Evolutionary conservation across 2,329 filamentous ascomycete species (phyloP).

Genomic region (Fulvia fulva): DNA sequence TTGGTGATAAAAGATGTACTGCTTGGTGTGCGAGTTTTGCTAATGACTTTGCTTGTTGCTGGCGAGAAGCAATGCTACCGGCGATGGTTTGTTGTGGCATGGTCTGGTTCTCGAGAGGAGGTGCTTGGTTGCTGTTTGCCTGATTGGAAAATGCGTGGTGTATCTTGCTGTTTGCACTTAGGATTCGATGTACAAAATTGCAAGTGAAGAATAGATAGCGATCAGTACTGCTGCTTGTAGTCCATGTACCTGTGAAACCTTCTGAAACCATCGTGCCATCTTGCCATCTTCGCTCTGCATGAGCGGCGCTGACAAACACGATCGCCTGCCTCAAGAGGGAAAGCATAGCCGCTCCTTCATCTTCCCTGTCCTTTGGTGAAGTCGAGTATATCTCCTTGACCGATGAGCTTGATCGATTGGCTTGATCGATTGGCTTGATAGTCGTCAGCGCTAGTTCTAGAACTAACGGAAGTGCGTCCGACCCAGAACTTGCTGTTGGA

Average conservation of each 20-base stretch:
- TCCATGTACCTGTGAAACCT: not conserved
- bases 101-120: not conserved
- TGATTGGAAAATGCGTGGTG: not conserved
- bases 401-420: not conserved
- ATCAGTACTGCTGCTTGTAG: not conserved
- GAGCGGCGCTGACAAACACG: too few relatives aligned
- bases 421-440: not conserved
- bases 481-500: too few relatives aligned
- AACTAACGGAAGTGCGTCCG: not conserved
- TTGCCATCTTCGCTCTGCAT: too few relatives aligned
- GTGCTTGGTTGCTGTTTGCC: not conserved
- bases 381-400: not conserved
- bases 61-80: not conserved
- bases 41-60: not conserved
- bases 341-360: too few relatives aligned
- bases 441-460: not conserved
- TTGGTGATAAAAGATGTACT: not conserved
- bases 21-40: not conserved
- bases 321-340: too few relatives aligned
- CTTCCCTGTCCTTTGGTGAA: too few relatives aligned
- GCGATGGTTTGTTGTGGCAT: not conserved
- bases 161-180: not conserved
- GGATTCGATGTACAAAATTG: not conserved
- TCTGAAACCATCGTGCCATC: too few relatives aligned
- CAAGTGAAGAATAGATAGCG: not conserved